These are phyloP conservation scores for Tricholoma bakamatsutake DNA, from an alignment of 768 basidiomycete species.

Conservation along the genomic window DNA sequence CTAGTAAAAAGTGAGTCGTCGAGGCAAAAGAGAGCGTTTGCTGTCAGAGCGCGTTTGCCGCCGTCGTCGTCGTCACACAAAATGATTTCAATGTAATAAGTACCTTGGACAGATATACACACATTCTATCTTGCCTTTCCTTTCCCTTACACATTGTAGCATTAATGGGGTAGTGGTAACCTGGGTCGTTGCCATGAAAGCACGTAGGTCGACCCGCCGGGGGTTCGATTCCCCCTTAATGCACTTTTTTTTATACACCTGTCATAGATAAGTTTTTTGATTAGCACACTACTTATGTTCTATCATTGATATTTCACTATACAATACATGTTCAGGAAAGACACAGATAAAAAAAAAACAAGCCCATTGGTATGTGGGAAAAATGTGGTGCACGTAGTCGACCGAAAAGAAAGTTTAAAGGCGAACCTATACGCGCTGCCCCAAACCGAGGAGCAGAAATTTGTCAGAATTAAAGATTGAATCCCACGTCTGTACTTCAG, in stretches of 20 bases:
- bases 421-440: not conserved
- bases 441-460: not conserved
- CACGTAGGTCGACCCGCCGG: slow-evolving; percentile 62
- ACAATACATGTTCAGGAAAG: too few relatives aligned
- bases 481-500: not conserved
- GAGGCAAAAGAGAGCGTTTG: slow-evolving; percentile 20
- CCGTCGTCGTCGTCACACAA: slow-evolving; percentile 8
- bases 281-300: too few relatives aligned
- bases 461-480: not conserved
- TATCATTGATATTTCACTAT: too few relatives aligned
- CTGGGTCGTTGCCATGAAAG: slow-evolving; percentile 3
- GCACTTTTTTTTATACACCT: slow-evolving; percentile 31
- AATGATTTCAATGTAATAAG: not conserved
- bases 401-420: not conserved
- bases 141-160: not conserved
- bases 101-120: not conserved
- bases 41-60: slow-evolving; percentile 12
- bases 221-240: slow-evolving; percentile 87
- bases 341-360: not conserved
- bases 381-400: not conserved
- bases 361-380: not conserved
- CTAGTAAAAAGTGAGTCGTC: slow-evolving; percentile 27
- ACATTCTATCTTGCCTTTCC: not conserved
- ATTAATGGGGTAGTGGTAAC: slow-evolving; percentile 8
- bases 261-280: too few relatives aligned